Evolutionary conservation across 257 asterid species (phyloP).

Genomic region (Hygrophila difformis): DNA sequence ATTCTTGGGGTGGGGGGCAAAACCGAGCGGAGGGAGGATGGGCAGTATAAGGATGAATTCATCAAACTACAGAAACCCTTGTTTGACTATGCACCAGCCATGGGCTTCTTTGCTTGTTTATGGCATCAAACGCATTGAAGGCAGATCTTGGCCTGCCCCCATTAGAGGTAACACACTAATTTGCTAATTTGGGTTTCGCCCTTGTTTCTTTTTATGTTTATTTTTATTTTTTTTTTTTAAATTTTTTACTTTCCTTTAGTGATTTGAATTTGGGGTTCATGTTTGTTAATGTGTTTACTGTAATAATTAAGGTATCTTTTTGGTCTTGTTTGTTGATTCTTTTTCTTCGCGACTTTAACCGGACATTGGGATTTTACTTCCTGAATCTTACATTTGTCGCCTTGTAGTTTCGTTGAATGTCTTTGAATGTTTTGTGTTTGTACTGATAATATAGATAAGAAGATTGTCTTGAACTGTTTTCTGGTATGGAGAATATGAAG

Average conservation of each 20-base stretch:
- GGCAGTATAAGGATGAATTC: slow-evolving; percentile 29
- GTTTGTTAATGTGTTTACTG: background rate
- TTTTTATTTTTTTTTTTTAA: background rate
- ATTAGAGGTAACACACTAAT: slow-evolving; percentile 42
- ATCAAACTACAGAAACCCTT: slow-evolving; percentile 64
- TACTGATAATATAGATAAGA: background rate
- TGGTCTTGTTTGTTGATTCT: background rate
- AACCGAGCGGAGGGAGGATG: slow-evolving; percentile 20
- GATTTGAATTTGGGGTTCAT: too few relatives aligned
- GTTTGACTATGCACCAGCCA: slow-evolving; percentile 97
- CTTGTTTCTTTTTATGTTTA: background rate
- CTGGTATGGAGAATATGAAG: too few relatives aligned
- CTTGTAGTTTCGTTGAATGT: too few relatives aligned
- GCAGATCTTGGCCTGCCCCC: slow-evolving; percentile 96
- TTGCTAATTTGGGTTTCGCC: background rate
- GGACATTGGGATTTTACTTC: too few relatives aligned
- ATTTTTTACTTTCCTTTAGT: slow-evolving; percentile 8
- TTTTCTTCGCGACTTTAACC: background rate
- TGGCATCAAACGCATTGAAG: slow-evolving; percentile 93
- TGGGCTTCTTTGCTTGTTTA: slow-evolving; percentile 93
- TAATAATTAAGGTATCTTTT: background rate
- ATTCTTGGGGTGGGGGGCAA: too few relatives aligned
- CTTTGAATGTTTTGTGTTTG: background rate
- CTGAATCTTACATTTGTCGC: too few relatives aligned
- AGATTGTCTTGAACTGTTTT: background rate